Evolutionary conservation across 768 basidiomycete genomes (phyloP), one percentile per base, ranked within the genome.

Genomic region (Podaxis rugospora): DNA sequence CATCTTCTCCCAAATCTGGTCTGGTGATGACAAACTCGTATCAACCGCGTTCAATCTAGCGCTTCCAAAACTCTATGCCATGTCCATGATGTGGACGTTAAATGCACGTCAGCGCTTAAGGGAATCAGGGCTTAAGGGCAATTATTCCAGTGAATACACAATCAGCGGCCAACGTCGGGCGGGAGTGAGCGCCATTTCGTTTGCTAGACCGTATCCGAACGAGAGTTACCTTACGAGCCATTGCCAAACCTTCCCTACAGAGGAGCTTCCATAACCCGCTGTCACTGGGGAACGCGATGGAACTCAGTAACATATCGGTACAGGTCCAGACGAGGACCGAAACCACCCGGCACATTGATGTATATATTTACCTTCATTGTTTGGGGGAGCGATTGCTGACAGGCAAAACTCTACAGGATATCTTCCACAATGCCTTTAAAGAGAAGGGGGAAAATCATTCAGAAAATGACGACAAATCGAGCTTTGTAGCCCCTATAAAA

Each of bases 1-100:
- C 27, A 68, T 74, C 16, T 72, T 74, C 49, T 72, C 74, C 11
- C 73, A 74, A 65, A 40, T 70, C 2, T 70, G 70, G 51, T 25
- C 61, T 5, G 66, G 68, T 2, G 46, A 65, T 9, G 52, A 64
- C 5, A 68, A 61, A 13, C 63, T 74, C 39, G 67, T 72, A 2
- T 69, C 70, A 1, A 68, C 67, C 2, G 71, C 65, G 2, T 73
- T 74, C 55, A 74, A 74, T 54, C 65, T 66, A 62, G 61, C 65
- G 10, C 62, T 74, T 7, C 73, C 74, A 10, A 75, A 72, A 46
- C 61, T 75, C 14, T 75, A 74, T 52, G 74, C 71, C 3, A 66
- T 73, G 39, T 73, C 71, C 1, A 75, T 75, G 74, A 72, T 75
- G 73, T 75, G 73, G 72, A 73, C 73, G 2, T 62, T 75, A 49